Percentiles rank a stretch among this genome's conserved stretches.
phyloP scores from a whole-genome alignment of 1,139 yeast species.

The Candida tetrigidarum region DNA sequence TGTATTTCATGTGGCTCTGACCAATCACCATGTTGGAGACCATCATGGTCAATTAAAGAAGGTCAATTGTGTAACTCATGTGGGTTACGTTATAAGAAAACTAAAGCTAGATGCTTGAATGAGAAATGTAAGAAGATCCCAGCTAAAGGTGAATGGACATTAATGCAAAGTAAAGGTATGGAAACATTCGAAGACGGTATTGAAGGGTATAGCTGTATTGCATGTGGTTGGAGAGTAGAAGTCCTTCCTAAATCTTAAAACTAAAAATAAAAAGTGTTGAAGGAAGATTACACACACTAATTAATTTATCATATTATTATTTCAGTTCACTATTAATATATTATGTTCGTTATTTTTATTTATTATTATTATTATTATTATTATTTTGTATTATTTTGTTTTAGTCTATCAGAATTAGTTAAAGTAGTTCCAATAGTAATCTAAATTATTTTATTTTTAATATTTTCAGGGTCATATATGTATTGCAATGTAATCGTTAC shows the following conservation, averaged over 20 bases:
- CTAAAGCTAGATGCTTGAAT: slow-evolving; percentile 87
- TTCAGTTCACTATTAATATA: not conserved
- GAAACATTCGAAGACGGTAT: slow-evolving; percentile 44
- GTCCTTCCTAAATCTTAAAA: slow-evolving; percentile 22
- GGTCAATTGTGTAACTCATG: slow-evolving; percentile 97
- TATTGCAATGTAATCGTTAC: no score
- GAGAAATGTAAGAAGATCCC: slow-evolving; percentile 83
- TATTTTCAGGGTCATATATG: no score
- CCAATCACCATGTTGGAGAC: slow-evolving; percentile 98
- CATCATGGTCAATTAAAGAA: slow-evolving; percentile 87
- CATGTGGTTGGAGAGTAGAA: slow-evolving; percentile 61
- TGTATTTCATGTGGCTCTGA: slow-evolving; percentile 93
- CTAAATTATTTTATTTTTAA: not conserved
- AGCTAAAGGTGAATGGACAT: slow-evolving; percentile 93
- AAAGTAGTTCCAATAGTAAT: no score
- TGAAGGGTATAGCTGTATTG: slow-evolving; percentile 63
- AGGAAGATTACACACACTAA: no score
- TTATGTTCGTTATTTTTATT: not conserved
- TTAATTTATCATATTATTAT: not conserved
- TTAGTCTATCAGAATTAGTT: not conserved
- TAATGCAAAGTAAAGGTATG: slow-evolving; percentile 77
- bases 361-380: not conserved
- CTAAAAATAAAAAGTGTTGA: not conserved
- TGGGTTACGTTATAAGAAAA: slow-evolving; percentile 92
- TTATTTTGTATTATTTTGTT: not conserved